phyloP scores from a whole-genome alignment of 2,329 filamentous ascomycete genomes.

The Didymella glomerata region DNA sequence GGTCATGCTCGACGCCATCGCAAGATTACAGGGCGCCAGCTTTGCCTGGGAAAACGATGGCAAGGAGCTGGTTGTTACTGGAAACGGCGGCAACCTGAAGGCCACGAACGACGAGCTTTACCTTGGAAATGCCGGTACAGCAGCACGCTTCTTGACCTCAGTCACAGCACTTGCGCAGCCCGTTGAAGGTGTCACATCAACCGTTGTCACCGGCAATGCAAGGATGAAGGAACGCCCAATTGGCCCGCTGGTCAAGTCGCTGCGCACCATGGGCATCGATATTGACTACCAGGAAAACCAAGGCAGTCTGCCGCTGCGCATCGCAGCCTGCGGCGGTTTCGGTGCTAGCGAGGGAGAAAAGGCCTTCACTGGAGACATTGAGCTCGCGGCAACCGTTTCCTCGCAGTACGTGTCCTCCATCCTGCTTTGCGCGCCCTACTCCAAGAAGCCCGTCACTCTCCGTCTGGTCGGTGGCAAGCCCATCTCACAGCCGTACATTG shows the following conservation, averaged over 20 bases:
- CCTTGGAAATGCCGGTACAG: slow-evolving; percentile 94
- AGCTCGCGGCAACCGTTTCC: slow-evolving; percentile 92
- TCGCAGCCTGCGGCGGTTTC: slow-evolving; percentile 67
- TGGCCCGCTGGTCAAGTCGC: slow-evolving; percentile 88
- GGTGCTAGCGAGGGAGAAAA: slow-evolving; percentile 76
- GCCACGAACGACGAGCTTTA: slow-evolving; percentile 83
- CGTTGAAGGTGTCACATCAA: slow-evolving; percentile 67
- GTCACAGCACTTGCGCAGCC: slow-evolving; percentile 84
- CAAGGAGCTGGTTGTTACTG: slow-evolving; percentile 86
- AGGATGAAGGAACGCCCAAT: slow-evolving; percentile 97
- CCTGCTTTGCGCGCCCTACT: slow-evolving; percentile 95
- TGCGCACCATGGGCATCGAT: slow-evolving; percentile 84
- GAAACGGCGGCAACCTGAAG: slow-evolving; percentile 84
- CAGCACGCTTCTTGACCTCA: slow-evolving; percentile 92
- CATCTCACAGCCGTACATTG: slow-evolving; percentile 95
- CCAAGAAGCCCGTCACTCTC: slow-evolving; percentile 90
- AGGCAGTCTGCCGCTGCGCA: slow-evolving; percentile 82
- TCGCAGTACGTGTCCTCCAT: slow-evolving; percentile 99
- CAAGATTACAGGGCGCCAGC: slow-evolving; percentile 81
- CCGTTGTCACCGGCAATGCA: slow-evolving; percentile 88
- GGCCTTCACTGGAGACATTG: slow-evolving; percentile 74
- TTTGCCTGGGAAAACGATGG: slow-evolving; percentile 96
- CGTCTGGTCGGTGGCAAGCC: slow-evolving; percentile 94
- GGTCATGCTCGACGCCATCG: slow-evolving; percentile 94
- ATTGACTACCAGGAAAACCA: slow-evolving; percentile 86